Conservation (phyloP, 768 basidiomycete species). For the Lactarius sp. region DNA sequence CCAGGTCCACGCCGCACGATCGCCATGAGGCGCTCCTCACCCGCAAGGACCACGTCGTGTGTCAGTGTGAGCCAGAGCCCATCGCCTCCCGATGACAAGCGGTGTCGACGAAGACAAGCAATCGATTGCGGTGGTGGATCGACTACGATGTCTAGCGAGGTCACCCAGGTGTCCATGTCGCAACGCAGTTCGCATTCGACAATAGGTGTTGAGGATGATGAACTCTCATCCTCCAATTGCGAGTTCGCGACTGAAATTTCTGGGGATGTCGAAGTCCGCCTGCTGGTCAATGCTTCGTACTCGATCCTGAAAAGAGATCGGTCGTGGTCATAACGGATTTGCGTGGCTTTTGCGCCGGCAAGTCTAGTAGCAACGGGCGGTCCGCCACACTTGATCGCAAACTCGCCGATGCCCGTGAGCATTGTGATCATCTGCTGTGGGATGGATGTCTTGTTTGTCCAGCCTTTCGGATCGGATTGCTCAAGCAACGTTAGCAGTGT, state of each 20-base stretch:
- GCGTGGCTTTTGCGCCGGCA: too few relatives aligned
- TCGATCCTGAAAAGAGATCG: too few relatives aligned
- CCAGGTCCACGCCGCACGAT: too few relatives aligned
- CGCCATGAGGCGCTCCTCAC: too few relatives aligned
- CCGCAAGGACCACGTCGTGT: too few relatives aligned
- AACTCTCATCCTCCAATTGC: constrained; percentile 23
- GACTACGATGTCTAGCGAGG: too few relatives aligned
- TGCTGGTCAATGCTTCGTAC: too few relatives aligned
- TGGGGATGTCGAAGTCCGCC: constrained; percentile 17
- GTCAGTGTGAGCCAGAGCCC: constrained; percentile 92
- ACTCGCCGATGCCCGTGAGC: constrained; percentile 90
- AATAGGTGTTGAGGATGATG: constrained; percentile 38
- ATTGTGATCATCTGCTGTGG: constrained; percentile 90
- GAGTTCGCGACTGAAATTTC: constrained; percentile 21
- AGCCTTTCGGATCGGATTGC: constrained; percentile 95
- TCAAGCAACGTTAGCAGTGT: constrained; percentile 91
- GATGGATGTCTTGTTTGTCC: constrained; percentile 92
- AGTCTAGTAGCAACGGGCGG: too few relatives aligned
- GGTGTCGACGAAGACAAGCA: constrained; percentile 59
- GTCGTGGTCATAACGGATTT: too few relatives aligned
- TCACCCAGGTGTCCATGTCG: constrained; percentile 85
- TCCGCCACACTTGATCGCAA: too few relatives aligned
- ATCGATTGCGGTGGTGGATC: too few relatives aligned
- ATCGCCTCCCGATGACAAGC: constrained; percentile 80
- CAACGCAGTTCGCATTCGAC: constrained; percentile 93